Conservation (phyloP, 495 filamentous ascomycete species). For the Aspergillus conjunctus region DNA sequence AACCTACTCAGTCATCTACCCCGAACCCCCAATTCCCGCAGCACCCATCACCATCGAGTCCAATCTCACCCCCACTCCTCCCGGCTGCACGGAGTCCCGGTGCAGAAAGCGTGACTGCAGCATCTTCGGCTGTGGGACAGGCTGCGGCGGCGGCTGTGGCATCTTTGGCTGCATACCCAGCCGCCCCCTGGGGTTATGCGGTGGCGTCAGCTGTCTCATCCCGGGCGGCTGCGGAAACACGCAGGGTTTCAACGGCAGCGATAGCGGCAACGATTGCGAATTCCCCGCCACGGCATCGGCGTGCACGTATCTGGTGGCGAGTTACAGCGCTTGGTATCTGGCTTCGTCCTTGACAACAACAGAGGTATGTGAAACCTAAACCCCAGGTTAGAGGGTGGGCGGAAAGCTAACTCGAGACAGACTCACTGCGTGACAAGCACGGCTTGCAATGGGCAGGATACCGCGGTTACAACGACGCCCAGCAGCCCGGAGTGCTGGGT, state of each 20-base stretch:
- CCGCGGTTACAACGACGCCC: background rate
- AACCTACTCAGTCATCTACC: background rate
- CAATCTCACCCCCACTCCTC: background rate
- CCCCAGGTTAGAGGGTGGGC: background rate
- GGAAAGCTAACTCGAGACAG: background rate
- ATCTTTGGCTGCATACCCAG: background rate
- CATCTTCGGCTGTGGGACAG: background rate
- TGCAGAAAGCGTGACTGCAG: background rate
- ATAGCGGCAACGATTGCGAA: background rate
- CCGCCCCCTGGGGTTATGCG: background rate
- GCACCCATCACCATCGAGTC: background rate
- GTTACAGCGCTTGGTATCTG: background rate
- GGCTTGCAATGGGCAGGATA: background rate
- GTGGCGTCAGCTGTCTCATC: background rate
- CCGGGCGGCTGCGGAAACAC: background rate
- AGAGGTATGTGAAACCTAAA: background rate
- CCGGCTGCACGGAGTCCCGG: background rate
- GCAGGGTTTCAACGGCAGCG: background rate
- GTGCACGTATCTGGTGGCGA: background rate
- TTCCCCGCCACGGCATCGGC: background rate
- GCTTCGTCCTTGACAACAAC: background rate
- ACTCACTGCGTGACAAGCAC: background rate
- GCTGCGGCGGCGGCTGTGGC: background rate
- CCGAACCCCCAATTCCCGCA: background rate
- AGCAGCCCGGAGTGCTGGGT: background rate